Evolutionary conservation across 1,139 yeast species (phyloP).

Genomic region (Candida sojae): DNA sequence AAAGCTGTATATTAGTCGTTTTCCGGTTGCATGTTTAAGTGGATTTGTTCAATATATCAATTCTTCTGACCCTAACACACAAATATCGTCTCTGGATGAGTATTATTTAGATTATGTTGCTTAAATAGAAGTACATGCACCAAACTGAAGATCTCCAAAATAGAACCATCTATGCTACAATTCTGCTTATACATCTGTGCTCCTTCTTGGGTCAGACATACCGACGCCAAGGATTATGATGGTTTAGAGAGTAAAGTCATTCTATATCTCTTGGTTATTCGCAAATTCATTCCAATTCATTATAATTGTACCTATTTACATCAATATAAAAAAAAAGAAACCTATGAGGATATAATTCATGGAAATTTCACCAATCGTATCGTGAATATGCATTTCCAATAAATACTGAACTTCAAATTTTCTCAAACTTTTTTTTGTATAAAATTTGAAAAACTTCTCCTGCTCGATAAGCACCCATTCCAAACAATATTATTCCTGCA

Average conservation of each 20-base stretch:
- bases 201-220: background rate
- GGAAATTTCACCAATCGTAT: background rate
- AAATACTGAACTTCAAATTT: background rate
- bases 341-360: background rate
- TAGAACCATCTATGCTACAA: too few species aligned
- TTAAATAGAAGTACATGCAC: too few species aligned
- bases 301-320: background rate
- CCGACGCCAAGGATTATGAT: background rate
- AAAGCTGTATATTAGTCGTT: too few species aligned
- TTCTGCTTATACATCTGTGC: too few species aligned
- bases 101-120: too few species aligned
- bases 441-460: constrained; percentile 29
- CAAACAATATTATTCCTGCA: constrained; percentile 35
- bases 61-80: too few species aligned
- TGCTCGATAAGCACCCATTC: constrained; percentile 39
- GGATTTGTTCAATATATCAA: too few species aligned
- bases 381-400: background rate
- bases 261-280: background rate
- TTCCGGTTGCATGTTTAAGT: too few species aligned
- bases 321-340: background rate
- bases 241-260: background rate
- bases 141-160: too few species aligned
- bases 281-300: background rate
- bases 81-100: too few species aligned
- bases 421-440: constrained; percentile 12